Conservation (phyloP, 2,329 filamentous ascomycete species). For the Penicillium occitanis region DNA sequence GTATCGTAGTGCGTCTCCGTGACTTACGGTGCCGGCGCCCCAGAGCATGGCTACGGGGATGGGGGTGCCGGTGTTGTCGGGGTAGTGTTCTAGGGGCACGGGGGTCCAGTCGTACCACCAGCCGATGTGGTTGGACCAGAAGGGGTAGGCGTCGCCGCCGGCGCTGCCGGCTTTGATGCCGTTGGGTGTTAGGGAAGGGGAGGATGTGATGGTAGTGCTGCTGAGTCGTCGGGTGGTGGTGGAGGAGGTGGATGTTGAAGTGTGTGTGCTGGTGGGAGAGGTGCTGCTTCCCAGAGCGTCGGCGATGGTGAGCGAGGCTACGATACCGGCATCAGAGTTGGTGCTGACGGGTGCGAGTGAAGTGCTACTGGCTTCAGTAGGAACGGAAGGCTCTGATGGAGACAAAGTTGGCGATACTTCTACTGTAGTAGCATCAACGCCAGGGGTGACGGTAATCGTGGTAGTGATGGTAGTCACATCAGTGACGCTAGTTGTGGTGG, state of each 20-base stretch:
- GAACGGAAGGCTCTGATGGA: not conserved
- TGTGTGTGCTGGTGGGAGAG: not conserved
- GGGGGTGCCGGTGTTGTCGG: not conserved
- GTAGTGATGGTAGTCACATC: not conserved
- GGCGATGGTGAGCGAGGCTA: not conserved
- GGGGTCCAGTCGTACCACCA: conserved; percentile 19
- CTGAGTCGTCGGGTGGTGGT: not conserved
- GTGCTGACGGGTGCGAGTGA: not conserved
- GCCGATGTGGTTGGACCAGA: conserved; percentile 11
- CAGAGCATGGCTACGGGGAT: conserved; percentile 12
- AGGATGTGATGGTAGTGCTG: not conserved
- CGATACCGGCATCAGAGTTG: not conserved
- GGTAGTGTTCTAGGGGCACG: not conserved
- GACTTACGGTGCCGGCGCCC: conserved; percentile 11
- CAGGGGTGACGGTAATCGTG: not conserved
- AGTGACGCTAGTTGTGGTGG: not conserved
- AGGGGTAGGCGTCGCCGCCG: conserved; percentile 14
- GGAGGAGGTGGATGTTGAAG: not conserved
- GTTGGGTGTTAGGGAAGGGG: conserved; percentile 11
- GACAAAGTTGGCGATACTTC: not conserved
- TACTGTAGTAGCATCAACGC: not conserved
- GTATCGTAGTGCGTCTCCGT: conserved; percentile 4
- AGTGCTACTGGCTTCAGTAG: not conserved
- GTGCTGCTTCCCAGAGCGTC: not conserved
- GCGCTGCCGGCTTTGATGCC: conserved; percentile 17